A percentile compares a stretch with the other conserved stretches of the same genome.
Conservation (phyloP, 1,284 basidiomycete species). For the Agaricales sp. region DNA sequence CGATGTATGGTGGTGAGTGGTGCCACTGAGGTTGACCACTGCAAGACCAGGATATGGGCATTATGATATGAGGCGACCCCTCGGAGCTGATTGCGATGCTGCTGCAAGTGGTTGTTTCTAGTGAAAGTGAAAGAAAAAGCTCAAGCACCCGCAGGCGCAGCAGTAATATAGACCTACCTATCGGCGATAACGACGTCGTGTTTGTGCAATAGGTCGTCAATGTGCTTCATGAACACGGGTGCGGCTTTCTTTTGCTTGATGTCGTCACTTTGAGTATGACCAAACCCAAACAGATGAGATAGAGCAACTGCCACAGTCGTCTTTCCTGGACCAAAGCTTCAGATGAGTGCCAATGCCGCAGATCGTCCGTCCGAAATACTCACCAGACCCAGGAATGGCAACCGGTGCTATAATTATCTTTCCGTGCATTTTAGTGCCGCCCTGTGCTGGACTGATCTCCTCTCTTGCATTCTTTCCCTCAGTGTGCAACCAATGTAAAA, state of each 20-base stretch:
- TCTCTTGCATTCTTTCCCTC: slow-evolving; percentile 28
- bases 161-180: slow-evolving; percentile 23
- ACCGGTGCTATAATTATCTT: slow-evolving; percentile 79
- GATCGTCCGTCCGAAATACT: too few species aligned
- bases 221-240: slow-evolving; percentile 70
- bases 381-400: slow-evolving; percentile 88
- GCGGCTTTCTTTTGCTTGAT: slow-evolving; percentile 74
- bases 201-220: slow-evolving; percentile 48
- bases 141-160: not conserved
- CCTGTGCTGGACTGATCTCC: slow-evolving; percentile 10
- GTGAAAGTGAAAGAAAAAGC: not conserved
- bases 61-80: slow-evolving; percentile 32
- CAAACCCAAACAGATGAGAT: slow-evolving; percentile 69
- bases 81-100: slow-evolving; percentile 67
- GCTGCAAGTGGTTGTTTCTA: slow-evolving; percentile 81
- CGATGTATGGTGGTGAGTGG: slow-evolving; percentile 52
- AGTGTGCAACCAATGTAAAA: slow-evolving; percentile 59
- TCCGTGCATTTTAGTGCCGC: slow-evolving; percentile 46
- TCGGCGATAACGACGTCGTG: slow-evolving; percentile 84
- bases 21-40: slow-evolving; percentile 49
- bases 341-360: not conserved
- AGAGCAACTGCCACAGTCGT: slow-evolving; percentile 82
- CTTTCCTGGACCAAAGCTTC: slow-evolving; percentile 54
- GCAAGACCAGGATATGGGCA: slow-evolving; percentile 45
- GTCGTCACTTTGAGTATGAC: slow-evolving; percentile 91